Evolutionary conservation across 805 yeast genomes (phyloP), one percentile per base, ranked within the genome.

Genomic region (Zygosaccharomyces siamensis): DNA sequence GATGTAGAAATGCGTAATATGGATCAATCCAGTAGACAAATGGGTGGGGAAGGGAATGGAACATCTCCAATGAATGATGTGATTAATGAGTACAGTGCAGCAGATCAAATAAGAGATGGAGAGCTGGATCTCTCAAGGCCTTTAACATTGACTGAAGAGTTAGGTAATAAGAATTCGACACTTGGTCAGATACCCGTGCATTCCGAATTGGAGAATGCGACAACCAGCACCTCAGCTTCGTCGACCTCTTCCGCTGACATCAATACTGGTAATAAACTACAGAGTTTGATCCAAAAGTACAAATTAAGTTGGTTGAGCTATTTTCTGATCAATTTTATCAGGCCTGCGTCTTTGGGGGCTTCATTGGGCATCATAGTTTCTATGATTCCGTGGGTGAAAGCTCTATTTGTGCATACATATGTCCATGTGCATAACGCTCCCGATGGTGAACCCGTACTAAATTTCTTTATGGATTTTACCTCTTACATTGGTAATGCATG

Each of bases 331-430:
- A 85, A 83, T 62, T 79, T 83, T 48, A 56, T 71, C 27, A 74
- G 89, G 28, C 95, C 96, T 0, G 86, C 83, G 11, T 84, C 96
- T 0, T 53, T 86, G 3, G 73, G 89, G 0, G 74, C 89, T n/a
- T 70, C 90, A 5, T 43, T 82, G 0, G 75, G 92, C 1, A 69
- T 90, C 23, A 70, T 76, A 0, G 72, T 88, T 21, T 78, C 92
- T 4, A 82, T 92, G 86, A 75, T 92, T n/a, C 96, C 97, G 1
- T 92, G 96, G 77, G 70, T 86, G 2, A 80, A 83, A 52, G 84
- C 89, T 0, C 70, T 85, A 14, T 88, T 87, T 61, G 83, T 81
- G 7, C 55, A 59, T 1, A 78, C 79, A 18, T 61, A 68, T 23
- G 70, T 69, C 16, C 66, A 75, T 51, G 75, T 89, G 26, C 84